Conservation (phyloP, 2,329 filamentous ascomycete species). For the Colletotrichum limetticola region DNA sequence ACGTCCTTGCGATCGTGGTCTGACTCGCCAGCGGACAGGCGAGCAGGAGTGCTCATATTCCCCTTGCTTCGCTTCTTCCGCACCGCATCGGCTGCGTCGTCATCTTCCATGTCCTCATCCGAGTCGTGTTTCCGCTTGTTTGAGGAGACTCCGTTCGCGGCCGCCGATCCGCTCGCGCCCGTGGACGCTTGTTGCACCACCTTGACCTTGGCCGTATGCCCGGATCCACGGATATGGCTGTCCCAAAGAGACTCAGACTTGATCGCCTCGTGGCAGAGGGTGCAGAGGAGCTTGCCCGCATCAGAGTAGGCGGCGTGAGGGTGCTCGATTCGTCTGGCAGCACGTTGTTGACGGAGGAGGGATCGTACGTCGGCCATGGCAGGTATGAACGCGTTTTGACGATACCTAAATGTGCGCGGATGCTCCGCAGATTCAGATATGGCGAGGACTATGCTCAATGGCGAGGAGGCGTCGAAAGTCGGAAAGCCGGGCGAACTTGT, state of each 20-base stretch:
- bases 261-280: constrained; percentile 71
- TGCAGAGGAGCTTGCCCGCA: constrained; percentile 75
- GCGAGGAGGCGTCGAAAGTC: constrained; percentile 8
- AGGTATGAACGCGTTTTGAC: constrained; percentile 7
- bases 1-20: constrained; percentile 37
- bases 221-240: constrained; percentile 63
- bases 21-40: constrained; percentile 35
- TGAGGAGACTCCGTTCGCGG: constrained; percentile 12
- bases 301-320: constrained; percentile 75
- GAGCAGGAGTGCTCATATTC: constrained; percentile 42
- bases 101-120: constrained; percentile 44
- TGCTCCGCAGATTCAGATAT: background rate
- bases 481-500: constrained; percentile 11
- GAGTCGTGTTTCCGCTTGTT: constrained; percentile 44
- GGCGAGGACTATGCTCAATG: constrained; percentile 11
- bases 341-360: constrained; percentile 81
- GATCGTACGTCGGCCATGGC: constrained; percentile 83
- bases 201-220: constrained; percentile 46
- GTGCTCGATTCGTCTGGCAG: constrained; percentile 77
- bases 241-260: constrained; percentile 77
- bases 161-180: constrained; percentile 25
- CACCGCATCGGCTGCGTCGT: constrained; percentile 46
- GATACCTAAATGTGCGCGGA: background rate
- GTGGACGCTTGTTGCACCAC: background rate
- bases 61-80: constrained; percentile 60